Base-by-base conservation (phyloP, 139 green algal genomes). In the Chlamydomonas sp. region DNA sequence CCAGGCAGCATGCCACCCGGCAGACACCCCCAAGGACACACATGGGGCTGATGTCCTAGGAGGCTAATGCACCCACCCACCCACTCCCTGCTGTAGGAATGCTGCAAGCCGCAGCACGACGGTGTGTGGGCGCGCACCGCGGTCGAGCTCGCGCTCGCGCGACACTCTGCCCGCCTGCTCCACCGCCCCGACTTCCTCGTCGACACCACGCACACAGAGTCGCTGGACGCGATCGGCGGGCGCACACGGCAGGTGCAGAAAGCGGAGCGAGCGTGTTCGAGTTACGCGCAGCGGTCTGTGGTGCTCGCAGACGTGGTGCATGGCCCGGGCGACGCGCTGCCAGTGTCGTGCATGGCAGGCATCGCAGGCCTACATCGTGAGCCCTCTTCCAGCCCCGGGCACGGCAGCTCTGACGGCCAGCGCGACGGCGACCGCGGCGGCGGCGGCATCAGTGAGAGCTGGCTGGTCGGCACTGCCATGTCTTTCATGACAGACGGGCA, bases 131-230 rank as follows among this genome's bases (percentile, higher is more conserved):
- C 73, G 0, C 73, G 35, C 28, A 79, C 67, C 0, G 59, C 73
- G 5, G 35, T 67, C 0, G 67, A 79, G 22, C 58, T 74, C 3
- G 73, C 65, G 24, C 34, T 47, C 1, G 73, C 73, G 16, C 66
- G 73, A 58, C 66, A 71, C 59, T 71, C 73, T 2, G 73, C 67
- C 0, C 16, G 26, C 5, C 26, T 71, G 43, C 5, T 74, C 1
- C 28, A 31, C 10, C 28, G 62, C 1, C 31, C 47, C 38, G 31
- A 74, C 2, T 35, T 50, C 1, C 67, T 79, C 6, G 59, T 59
- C 10, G 73, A 79, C 36, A 68, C 58, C 5, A 74, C 66, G 13
- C 73, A 79, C 50, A 66, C 73, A 2, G 73, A 79, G 63, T 39
- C 47, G 20, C 26, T 74, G 1, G 48, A 60, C 3, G 39, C 57